Conservation (phyloP, 208 protist genomes). For the Wallacemonas rigidus region DNA sequence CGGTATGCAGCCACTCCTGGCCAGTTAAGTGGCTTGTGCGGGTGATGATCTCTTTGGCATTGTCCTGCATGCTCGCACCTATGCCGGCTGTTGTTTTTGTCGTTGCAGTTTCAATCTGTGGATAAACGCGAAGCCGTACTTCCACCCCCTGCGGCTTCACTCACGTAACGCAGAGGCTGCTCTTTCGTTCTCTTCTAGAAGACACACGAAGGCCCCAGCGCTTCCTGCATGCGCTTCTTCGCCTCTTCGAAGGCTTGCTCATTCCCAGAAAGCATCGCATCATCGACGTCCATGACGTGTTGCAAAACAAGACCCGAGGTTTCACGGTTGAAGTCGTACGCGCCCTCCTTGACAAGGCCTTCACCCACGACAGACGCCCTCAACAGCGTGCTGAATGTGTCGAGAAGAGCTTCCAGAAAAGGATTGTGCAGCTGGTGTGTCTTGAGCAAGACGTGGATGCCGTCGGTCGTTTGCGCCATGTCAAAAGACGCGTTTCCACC, state of each 20-base stretch:
- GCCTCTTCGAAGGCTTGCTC: slow-evolving; percentile 62
- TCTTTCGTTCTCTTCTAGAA: slow-evolving; percentile 2
- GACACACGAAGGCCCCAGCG: slow-evolving; percentile 29
- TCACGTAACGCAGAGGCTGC: not conserved
- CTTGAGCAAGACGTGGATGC: slow-evolving; percentile 62
- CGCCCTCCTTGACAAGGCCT: slow-evolving; percentile 67
- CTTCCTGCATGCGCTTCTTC: slow-evolving; percentile 43
- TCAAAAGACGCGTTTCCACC: slow-evolving; percentile 25
- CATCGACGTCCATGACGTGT: slow-evolving; percentile 57
- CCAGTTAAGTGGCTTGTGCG: no score
- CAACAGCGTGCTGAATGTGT: slow-evolving; percentile 77
- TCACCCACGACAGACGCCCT: slow-evolving; percentile 67
- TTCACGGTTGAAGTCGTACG: slow-evolving; percentile 49
- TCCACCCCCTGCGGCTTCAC: not conserved
- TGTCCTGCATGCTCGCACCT: no score
- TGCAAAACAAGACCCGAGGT: slow-evolving; percentile 40
- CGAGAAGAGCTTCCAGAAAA: slow-evolving; percentile 88
- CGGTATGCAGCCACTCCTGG: no score
- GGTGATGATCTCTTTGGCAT: no score
- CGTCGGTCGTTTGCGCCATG: slow-evolving; percentile 51
- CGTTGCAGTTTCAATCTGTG: no score
- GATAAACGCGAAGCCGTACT: no score
- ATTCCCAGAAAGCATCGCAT: slow-evolving; percentile 69
- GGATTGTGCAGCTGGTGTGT: slow-evolving; percentile 34
- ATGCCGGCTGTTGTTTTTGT: no score